A percentile compares a stretch with the other conserved stretches of the same genome.
phyloP scores from a whole-genome alignment of 1,139 yeast genomes.

The Citeromyces hawaiiensis region DNA sequence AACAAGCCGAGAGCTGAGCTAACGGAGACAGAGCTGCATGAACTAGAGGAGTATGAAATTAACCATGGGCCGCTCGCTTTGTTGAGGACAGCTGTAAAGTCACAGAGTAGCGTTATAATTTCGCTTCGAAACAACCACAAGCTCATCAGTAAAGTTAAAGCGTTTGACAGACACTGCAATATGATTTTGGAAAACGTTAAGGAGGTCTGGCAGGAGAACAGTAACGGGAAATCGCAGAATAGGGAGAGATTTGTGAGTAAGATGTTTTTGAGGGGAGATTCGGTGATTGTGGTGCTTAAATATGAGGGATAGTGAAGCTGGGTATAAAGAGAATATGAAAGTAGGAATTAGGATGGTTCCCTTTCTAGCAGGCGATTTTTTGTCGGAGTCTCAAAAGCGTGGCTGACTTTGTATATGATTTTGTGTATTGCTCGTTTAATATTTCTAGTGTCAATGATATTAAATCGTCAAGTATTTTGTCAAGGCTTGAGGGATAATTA shows the following conservation, averaged over 20 bases:
- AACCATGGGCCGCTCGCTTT: constrained; percentile 85
- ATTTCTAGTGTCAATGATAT: too few species aligned
- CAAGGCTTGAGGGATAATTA: too few species aligned
- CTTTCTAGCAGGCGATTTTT: too few species aligned
- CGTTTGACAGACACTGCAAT: constrained; percentile 93
- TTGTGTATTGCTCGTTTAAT: too few species aligned
- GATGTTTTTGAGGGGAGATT: constrained; percentile 89
- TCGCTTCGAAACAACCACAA: constrained; percentile 91
- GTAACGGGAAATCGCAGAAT: constrained; percentile 55
- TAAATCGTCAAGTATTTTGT: too few species aligned
- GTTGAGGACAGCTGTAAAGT: constrained; percentile 65
- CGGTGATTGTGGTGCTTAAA: constrained; percentile 74
- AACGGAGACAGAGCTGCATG: constrained; percentile 65
- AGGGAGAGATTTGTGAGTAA: constrained; percentile 83
- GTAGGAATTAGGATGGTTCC: too few species aligned
- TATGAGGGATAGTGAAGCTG: constrained; percentile 8
- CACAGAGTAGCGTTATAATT: constrained; percentile 67
- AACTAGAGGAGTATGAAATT: constrained; percentile 83
- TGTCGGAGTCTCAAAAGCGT: too few species aligned
- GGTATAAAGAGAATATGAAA: too few species aligned
- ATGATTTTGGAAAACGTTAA: constrained; percentile 87
- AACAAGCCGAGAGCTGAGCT: constrained; percentile 72
- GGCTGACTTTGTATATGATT: too few species aligned
- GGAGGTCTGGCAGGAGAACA: constrained; percentile 32
- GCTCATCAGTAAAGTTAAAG: constrained; percentile 78